Evolutionary conservation across 2,329 filamentous ascomycete genomes (phyloP), one percentile per base, ranked within the genome.

Genomic region (Colletotrichum sp.): DNA sequence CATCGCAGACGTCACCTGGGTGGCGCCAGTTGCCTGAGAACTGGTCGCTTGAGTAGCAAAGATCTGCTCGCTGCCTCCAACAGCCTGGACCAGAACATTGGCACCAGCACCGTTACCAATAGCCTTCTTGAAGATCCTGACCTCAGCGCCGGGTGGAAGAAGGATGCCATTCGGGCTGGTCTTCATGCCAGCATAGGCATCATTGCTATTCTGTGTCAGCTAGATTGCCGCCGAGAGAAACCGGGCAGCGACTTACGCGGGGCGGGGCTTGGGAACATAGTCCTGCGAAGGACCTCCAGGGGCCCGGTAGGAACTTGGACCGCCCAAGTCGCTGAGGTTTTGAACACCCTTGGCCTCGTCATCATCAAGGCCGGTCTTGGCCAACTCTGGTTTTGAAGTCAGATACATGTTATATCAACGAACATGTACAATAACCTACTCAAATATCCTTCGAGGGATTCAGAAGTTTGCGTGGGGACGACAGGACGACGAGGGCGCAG

Each of bases 301-400:
- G 10, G 26, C 55, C 18, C 74, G 55, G 30, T 69, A 24, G n/a
- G 32, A 24, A 32, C 52, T 64, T 16, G 72, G 59, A 8, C 78
- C 77, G 26, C 79, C 76, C 12, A 76, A 75, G 39, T 79, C 80
- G 57, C 81, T 78, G 49, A 82, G 69, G 28, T 77, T 79, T 9
- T 76, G 74, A 34, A 83, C 83, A 6, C 71, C 77, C 6, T 75
- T 75, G 8, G 82, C 81, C 59, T 85, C 83, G 2, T 79, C 79
- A 55, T 85, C 83, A 4, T 84, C 62, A 24, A 85, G 83, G 1
- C 60, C 71, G 1, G 79, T 80, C 3, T 72, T 55, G 3, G 80
- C 79, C 7, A 83, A 79, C 8, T 72, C 79, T 80, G 30, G 4
- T 39, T 24, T 10, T n/a, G 12, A 39, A 64, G 3, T 64, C 24